These are phyloP conservation scores for Xylaria sp. DNA, from an alignment of 2,329 filamentous ascomycete species.

Conservation along the genomic window DNA sequence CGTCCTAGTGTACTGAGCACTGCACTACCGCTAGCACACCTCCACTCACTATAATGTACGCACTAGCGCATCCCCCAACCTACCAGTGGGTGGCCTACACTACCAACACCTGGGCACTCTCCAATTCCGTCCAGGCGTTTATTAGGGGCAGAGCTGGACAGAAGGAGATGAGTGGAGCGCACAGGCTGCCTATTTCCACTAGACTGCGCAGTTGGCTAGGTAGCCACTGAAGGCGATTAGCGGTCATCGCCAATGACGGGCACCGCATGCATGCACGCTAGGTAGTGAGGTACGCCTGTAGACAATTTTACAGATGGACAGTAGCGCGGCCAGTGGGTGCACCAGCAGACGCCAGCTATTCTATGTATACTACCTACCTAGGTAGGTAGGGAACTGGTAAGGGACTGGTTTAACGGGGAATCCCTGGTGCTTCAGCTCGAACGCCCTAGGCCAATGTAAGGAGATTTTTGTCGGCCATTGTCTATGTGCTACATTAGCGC, in stretches of 20 bases:
- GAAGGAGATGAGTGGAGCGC: constrained; percentile 17
- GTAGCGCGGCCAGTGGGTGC: background rate
- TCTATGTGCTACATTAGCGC: constrained; percentile 8
- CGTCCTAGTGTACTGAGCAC: too few species aligned
- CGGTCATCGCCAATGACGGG: background rate
- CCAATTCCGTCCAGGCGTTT: too few species aligned
- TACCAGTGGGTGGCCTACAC: too few species aligned
- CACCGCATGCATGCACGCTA: background rate
- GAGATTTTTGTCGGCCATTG: constrained; percentile 13
- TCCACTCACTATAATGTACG: too few species aligned
- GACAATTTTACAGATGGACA: background rate
- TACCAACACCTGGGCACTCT: too few species aligned
- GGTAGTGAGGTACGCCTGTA: background rate
- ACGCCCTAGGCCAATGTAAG: constrained; percentile 16
- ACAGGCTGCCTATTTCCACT: background rate
- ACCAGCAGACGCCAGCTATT: background rate
- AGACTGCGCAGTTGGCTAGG: constrained; percentile 9
- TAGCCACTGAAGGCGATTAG: constrained; percentile 8
- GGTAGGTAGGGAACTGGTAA: background rate
- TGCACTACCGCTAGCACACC: too few species aligned
- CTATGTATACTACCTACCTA: too few species aligned
- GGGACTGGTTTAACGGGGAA: constrained; percentile 18
- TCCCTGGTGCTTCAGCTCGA: constrained; percentile 22
- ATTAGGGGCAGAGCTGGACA: too few species aligned
- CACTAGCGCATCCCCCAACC: too few species aligned